These are phyloP conservation scores for Neoarthrinium moseri DNA, from an alignment of 2,329 filamentous ascomycete species.

Conservation along the genomic window DNA sequence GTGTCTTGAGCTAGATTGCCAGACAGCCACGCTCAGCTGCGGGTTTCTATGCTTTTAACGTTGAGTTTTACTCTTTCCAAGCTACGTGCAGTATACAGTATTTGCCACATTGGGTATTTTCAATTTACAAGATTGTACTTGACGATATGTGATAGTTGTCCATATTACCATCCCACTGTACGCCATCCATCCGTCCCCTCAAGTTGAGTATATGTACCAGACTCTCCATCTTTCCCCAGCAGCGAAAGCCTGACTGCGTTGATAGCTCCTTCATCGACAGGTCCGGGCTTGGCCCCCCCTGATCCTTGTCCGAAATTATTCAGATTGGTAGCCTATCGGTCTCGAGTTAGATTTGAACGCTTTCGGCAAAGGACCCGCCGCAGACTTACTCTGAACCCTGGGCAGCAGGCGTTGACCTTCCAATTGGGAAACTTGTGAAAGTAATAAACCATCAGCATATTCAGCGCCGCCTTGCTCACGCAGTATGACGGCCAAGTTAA, in stretches of 20 bases:
- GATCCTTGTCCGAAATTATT: conserved; percentile 5
- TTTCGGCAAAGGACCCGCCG: background rate
- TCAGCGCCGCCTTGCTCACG: background rate
- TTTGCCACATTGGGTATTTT: background rate
- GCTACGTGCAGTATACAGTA: background rate
- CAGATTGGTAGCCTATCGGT: background rate
- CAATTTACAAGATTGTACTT: background rate
- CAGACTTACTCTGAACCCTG: background rate
- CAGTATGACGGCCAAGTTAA: background rate
- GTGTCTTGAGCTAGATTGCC: too few relatives aligned
- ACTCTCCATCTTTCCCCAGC: background rate
- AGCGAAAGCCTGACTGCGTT: conserved; percentile 4
- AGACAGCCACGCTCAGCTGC: too few relatives aligned
- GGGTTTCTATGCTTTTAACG: too few relatives aligned
- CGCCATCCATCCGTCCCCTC: background rate
- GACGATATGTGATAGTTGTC: background rate
- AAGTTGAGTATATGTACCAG: conserved; percentile 3
- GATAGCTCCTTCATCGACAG: background rate
- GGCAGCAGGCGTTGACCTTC: conserved; percentile 5
- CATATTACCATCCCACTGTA: conserved; percentile 2
- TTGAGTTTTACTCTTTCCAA: too few relatives aligned
- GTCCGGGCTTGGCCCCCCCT: background rate
- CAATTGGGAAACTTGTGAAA: conserved; percentile 1
- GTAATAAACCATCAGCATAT: background rate
- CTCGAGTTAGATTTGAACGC: too few relatives aligned